Evolutionary conservation across 768 basidiomycete genomes (phyloP).

Genomic region (Mycena galericulata): DNA sequence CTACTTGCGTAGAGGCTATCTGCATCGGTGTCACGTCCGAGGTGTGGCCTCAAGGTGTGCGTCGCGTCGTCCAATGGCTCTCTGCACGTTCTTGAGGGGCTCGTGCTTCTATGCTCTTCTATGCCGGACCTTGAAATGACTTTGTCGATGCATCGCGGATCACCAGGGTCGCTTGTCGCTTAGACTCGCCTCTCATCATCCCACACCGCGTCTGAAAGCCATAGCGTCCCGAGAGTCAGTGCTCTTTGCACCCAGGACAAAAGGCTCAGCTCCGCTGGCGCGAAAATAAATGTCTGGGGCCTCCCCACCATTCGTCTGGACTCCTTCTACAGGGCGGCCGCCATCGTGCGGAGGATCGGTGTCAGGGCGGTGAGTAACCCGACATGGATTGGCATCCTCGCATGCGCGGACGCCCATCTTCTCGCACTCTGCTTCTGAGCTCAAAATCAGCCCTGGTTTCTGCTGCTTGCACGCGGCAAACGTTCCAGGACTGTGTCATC

Average conservation of each 20-base stretch:
- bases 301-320: no score
- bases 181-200: no score
- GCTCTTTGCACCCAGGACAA: neutral
- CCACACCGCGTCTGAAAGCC: neutral
- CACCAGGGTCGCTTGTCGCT: constrained; percentile 29
- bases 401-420: constrained; percentile 25
- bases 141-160: constrained; percentile 20
- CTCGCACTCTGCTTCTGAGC: constrained; percentile 9
- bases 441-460: constrained; percentile 9
- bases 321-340: no score
- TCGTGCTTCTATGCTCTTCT: no score
- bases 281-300: no score
- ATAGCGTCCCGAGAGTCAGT: constrained; percentile 4
- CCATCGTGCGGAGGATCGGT: neutral
- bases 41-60: no score
- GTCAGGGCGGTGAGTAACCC: neutral
- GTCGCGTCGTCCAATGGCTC: no score
- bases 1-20: neutral
- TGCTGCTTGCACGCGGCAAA: constrained; percentile 10
- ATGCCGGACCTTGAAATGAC: constrained; percentile 30
- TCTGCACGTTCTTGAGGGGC: constrained; percentile 1
- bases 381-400: neutral
- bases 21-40: neutral
- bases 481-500: constrained; percentile 22
- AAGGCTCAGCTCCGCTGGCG: constrained; percentile 3